Conservation (phyloP, 139 green algal species). For the Chlorella sp. region DNA sequence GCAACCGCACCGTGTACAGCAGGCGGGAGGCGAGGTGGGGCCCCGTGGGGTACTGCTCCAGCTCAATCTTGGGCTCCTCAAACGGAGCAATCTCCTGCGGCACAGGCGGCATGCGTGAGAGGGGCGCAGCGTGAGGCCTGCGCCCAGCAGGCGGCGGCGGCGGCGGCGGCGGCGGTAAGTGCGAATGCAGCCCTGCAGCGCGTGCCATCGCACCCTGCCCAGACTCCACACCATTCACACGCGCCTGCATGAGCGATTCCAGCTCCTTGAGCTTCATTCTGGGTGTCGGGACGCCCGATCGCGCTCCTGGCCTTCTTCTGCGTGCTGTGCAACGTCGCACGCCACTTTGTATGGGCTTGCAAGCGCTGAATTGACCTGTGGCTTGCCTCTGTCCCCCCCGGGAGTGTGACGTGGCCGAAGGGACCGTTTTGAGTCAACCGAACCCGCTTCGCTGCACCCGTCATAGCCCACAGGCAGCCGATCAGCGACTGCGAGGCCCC, state of each 20-base stretch:
- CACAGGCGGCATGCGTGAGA: not conserved
- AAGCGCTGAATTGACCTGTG: no score
- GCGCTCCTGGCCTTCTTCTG: no score
- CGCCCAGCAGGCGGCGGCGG: not conserved
- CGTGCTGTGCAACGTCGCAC: no score
- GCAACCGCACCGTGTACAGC: slow-evolving; percentile 81
- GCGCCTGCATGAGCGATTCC: slow-evolving; percentile 78
- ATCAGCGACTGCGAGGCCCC: no score
- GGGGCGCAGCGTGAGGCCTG: not conserved
- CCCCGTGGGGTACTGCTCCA: slow-evolving; percentile 96
- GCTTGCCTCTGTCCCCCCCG: no score
- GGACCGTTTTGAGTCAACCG: no score
- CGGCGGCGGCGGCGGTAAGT: not conserved
- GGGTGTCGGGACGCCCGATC: not conserved
- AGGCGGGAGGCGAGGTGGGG: slow-evolving; percentile 84
- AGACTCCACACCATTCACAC: no score
- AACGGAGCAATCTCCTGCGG: slow-evolving; percentile 82
- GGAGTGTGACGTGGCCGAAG: no score
- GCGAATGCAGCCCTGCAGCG: not conserved
- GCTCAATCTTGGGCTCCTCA: slow-evolving; percentile 74
- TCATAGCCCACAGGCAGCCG: no score
- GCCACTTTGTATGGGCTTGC: no score
- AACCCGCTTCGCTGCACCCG: no score
- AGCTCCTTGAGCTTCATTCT: slow-evolving; percentile 91
- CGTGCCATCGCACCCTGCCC: no score